Evolutionary conservation across 352 stramenopile species (phyloP).

Genomic region (Thalassiosira livingstoniorum): DNA sequence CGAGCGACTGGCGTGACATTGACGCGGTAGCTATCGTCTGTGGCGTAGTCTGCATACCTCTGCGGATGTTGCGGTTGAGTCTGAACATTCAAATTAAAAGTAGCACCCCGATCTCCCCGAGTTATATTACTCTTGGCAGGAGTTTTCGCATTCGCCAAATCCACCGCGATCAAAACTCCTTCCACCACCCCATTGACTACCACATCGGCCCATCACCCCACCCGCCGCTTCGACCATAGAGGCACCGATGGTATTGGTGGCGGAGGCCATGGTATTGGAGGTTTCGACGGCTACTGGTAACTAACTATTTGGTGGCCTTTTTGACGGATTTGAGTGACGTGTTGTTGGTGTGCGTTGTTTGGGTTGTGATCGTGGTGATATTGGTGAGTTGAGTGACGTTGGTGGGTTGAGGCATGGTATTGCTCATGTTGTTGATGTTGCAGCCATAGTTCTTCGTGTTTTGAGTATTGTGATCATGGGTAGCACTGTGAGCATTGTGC

Average conservation of each 20-base stretch:
- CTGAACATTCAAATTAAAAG: neutral
- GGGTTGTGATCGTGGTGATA: neutral
- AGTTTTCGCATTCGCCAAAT: conserved; percentile 32
- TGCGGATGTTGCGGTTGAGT: neutral
- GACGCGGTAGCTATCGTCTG: conserved; percentile 46
- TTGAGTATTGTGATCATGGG: neutral
- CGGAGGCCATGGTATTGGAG: neutral
- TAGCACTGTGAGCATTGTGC: neutral
- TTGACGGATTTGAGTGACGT: conserved; percentile 28
- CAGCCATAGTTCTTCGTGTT: no score
- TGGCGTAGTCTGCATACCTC: conserved; percentile 48
- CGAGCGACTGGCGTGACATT: conserved; percentile 22
- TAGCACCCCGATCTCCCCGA: neutral
- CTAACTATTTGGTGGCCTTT: conserved; percentile 5
- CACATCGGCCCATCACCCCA: neutral
- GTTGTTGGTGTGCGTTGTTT: no score
- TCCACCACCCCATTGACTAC: neutral
- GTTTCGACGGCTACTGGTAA: neutral
- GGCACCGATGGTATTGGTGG: neutral
- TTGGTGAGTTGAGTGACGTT: neutral
- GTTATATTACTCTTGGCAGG: conserved; percentile 32
- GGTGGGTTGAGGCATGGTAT: neutral
- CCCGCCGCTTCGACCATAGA: neutral
- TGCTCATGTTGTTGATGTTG: neutral
- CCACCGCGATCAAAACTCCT: no score